Evolutionary conservation across 2,329 filamentous ascomycete species (phyloP), one percentile per base, ranked within the genome.

Genomic region (Botrytis sinoallii): DNA sequence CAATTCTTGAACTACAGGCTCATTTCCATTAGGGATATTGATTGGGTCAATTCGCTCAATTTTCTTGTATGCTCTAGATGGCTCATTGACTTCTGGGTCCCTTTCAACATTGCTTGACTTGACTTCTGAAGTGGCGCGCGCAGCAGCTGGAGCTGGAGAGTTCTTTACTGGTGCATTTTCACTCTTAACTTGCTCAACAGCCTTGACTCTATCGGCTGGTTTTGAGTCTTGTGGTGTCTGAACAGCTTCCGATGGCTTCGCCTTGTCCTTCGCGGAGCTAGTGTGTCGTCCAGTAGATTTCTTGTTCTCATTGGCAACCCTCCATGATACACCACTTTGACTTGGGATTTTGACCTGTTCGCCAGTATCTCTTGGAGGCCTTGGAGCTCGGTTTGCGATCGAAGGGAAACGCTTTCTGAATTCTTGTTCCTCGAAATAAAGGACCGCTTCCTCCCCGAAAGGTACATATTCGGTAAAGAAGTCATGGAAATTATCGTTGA

Each of bases 401-500:
- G 84, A 84, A 14, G 89, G 90, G 85, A 97, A 98, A 74, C 93
- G 91, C 84, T 92, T 94, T 81, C 92, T 90, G 85, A 97, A 98
- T 80, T 98, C 94, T 78, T 92, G 89, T 85, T 99, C 96, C 84
- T 99, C 96, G 70, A 99, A 91, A 85, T 97, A 98, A 40, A 97
- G 89, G 64, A 99, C 95, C 29, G 92, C 92, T 82, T 97, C 93
- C 84, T 99, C 96, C 80, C 95, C 96, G 78, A 93, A 97, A 35
- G 96, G 96, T 29, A 99, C 85, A 83, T 95, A 99, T 84, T 98
- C 95, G 79, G 95, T 98, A 85, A 99, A 99, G 86, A 98, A 96
- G 84, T 99, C 96, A 84, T 99, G 95, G 88, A 98, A 99, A 84
- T 94, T 97, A 86, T 99, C 96, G 81, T 92, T 97, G 83, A 96